Conservation (phyloP, 192 early-diverging fungal species). For the Cetraspora pellucida region DNA sequence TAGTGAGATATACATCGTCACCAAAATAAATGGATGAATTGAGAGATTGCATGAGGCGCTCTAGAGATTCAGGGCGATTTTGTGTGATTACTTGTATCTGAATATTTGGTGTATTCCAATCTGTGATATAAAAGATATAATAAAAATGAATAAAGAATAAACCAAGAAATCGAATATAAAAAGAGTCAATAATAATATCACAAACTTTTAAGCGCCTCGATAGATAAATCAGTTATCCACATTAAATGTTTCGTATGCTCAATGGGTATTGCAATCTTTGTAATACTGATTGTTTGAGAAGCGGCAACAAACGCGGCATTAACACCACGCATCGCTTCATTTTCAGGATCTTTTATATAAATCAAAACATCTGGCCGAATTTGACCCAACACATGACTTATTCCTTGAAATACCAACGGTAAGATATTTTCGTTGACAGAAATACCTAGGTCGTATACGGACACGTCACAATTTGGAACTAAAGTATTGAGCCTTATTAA, state of each 20-base stretch:
- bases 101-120: conserved; percentile 55
- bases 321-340: conserved; percentile 18
- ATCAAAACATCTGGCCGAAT: conserved; percentile 48
- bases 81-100: conserved; percentile 60
- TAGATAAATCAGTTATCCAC: conserved; percentile 56
- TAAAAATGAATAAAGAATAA: not conserved
- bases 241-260: conserved; percentile 50
- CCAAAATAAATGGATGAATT: conserved; percentile 50
- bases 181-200: too few species aligned
- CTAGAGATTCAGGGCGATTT: conserved; percentile 58
- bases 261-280: conserved; percentile 46
- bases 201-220: conserved; percentile 56
- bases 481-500: not conserved
- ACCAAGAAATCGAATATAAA: not conserved
- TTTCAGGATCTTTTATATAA: conserved; percentile 40
- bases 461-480: not conserved
- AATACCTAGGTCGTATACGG: conserved; percentile 20
- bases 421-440: not conserved
- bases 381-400: conserved; percentile 41
- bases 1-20: conserved; percentile 53
- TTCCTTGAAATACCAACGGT: not conserved
- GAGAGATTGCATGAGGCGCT: conserved; percentile 55
- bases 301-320: not conserved
- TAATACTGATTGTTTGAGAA: conserved; percentile 31
- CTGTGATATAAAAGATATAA: conserved; percentile 34